These are phyloP conservation scores for Pistacia vera DNA, from an alignment of 345 rosid species.

Conservation along the genomic window DNA sequence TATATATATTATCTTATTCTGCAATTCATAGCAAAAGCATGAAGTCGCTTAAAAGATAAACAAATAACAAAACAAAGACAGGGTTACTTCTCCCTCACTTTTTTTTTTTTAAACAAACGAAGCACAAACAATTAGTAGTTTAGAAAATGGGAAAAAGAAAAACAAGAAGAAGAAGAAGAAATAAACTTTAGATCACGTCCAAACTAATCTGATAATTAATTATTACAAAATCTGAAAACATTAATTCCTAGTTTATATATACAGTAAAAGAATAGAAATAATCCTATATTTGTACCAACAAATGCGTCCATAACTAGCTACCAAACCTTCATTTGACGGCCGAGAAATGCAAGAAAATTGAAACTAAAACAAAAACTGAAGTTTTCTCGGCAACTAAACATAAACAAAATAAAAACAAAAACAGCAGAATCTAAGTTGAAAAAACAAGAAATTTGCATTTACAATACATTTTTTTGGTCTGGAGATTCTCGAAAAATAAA, in stretches of 20 bases:
- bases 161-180: not conserved
- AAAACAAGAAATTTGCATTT: not conserved
- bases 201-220: not conserved
- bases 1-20: not conserved
- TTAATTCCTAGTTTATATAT: not conserved
- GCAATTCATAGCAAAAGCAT: conserved; percentile 18
- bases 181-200: not conserved
- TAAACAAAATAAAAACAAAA: not conserved
- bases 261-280: not conserved
- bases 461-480: not conserved
- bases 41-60: not conserved
- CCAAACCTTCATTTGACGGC: not conserved
- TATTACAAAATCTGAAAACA: not conserved
- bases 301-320: not conserved
- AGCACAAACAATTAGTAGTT: not conserved
- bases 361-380: not conserved
- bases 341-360: conserved; percentile 1
- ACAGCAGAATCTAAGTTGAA: not conserved
- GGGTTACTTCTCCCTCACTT: not conserved
- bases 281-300: not conserved
- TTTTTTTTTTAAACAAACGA: not conserved
- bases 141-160: not conserved
- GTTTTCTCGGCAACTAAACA: conserved; percentile 14
- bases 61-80: not conserved
- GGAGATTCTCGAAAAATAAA: not conserved